Evolutionary conservation across 306 rosid species (phyloP).

Genomic region (Sesbania bispinosa): DNA sequence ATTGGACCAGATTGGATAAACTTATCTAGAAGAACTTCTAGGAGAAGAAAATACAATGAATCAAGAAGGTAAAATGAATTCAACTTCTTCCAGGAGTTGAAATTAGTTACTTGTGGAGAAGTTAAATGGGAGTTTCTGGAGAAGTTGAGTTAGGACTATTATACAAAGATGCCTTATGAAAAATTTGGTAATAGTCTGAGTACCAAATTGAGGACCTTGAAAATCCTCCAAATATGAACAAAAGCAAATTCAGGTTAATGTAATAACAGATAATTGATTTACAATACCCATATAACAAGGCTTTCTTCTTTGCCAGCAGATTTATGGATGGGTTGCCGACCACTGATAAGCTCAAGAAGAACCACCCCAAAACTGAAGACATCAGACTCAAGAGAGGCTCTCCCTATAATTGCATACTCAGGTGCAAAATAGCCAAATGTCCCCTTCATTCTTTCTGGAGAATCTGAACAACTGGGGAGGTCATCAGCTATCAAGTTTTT

Average conservation of each 20-base stretch:
- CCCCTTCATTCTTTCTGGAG: conserved; percentile 98
- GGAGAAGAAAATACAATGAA: too few relatives aligned
- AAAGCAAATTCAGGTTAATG: conserved; percentile 13
- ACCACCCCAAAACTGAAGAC: conserved; percentile 98
- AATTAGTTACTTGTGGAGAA: too few relatives aligned
- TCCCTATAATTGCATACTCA: conserved; percentile 87
- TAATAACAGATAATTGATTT: background rate
- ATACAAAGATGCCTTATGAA: background rate
- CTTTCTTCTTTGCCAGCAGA: conserved; percentile 78
- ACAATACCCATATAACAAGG: conserved; percentile 90
- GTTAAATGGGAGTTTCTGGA: too few relatives aligned
- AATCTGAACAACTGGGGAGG: conserved; percentile 72
- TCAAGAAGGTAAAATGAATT: too few relatives aligned
- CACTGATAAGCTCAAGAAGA: conserved; percentile 97
- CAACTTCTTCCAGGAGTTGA: too few relatives aligned
- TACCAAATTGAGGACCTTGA: background rate
- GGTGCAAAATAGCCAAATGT: conserved; percentile 99
- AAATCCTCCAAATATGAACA: background rate
- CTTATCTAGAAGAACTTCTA: too few relatives aligned
- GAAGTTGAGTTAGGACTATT: too few relatives aligned
- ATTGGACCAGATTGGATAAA: too few relatives aligned
- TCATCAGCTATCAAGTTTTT: conserved; percentile 77
- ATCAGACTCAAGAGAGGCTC: conserved; percentile 88
- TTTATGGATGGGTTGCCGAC: conserved; percentile 84
- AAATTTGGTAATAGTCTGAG: background rate